Base-by-base conservation (phyloP, 352 stramenopile genomes). In the Phytophthora ramorum region DNA sequence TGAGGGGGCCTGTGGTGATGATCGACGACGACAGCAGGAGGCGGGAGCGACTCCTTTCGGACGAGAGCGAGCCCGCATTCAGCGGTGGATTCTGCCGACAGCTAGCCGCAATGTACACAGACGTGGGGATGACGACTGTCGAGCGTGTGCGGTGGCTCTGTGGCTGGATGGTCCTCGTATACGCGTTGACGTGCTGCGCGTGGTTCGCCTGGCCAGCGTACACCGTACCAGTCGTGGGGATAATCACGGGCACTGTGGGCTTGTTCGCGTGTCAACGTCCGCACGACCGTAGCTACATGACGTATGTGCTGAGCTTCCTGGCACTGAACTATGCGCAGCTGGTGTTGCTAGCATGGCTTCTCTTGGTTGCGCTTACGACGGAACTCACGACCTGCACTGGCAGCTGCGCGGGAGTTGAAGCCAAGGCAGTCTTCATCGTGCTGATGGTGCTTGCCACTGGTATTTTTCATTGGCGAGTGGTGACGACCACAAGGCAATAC, bases 251-350 rank as follows among this genome's bases (percentile, higher is more conserved):
- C 2, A 61, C 70, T 3, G 40, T 71, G 6, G 73, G 73, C 19
- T 69, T 78, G 26, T 20, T 66, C n/a, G 61, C 66, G 13, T 78
- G 66, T 49, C 66, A 72, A 40, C 49, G 69, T 7, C 65, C 66
- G 14, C 73, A 81, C 49, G 58, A 74, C 24, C 62, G 46, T 17
- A 34, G 43, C 22, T 66, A 71, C 32, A 52, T 76, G 17, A 37
- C 48, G n/a, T 78, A 64, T 47, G 66, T 81, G n/a, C 38, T 71
- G 10, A 47, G 46, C 7, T 81, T 81, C 58, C 43, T 76, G 14
- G 69, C 63, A 43, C 35, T 71, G 20, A 81, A 81, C 54, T 81
- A 72, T 51, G 62, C 64, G 55, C 69, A 78, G 30, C 32, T 78
- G 3, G 43, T 62, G 30, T 40, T 74, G 32, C 66, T 78, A 7